These are phyloP conservation scores for Elsinoe fawcettii DNA, from an alignment of 2,329 filamentous ascomycete species.

Conservation along the genomic window DNA sequence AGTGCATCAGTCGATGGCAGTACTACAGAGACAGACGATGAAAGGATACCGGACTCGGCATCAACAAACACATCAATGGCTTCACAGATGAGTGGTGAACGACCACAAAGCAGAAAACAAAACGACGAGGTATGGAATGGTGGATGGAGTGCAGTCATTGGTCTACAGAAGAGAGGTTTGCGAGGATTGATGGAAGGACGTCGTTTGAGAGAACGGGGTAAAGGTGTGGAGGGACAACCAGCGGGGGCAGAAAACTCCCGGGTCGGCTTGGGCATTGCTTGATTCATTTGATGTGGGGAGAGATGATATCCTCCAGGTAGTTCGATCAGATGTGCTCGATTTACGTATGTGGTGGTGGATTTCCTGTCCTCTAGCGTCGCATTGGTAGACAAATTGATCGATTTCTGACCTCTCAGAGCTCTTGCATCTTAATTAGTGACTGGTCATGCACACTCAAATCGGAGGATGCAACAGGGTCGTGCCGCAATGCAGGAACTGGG, in stretches of 20 bases:
- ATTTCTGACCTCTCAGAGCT: not conserved
- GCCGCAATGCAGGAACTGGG: conserved; percentile 11
- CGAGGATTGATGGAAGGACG: conserved; percentile 91
- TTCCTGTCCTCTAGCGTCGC: not conserved
- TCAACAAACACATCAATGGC: conserved; percentile 29
- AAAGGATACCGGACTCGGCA: conserved; percentile 29
- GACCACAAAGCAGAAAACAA: conserved; percentile 34
- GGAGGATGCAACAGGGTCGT: not conserved
- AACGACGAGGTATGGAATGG: conserved; percentile 67
- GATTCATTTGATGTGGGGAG: conserved; percentile 5
- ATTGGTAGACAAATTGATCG: conserved; percentile 9
- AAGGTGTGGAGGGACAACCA: conserved; percentile 26
- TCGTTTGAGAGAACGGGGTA: conserved; percentile 66
- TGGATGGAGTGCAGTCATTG: conserved; percentile 82
- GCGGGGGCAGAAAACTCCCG: conserved; percentile 27
- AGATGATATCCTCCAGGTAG: not conserved
- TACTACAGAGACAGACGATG: conserved; percentile 27
- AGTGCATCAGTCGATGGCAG: conserved; percentile 28
- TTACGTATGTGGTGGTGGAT: conserved; percentile 6
- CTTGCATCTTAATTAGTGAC: not conserved
- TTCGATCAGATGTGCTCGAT: not conserved
- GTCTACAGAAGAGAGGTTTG: conserved; percentile 85
- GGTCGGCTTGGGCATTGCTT: conserved; percentile 21
- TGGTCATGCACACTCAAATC: not conserved
- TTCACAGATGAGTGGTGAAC: conserved; percentile 27